Percentiles rank a stretch among this genome's conserved stretches.
Evolutionary conservation across 1,284 basidiomycete species (phyloP).

Genomic region (Rhodofomes roseus): DNA sequence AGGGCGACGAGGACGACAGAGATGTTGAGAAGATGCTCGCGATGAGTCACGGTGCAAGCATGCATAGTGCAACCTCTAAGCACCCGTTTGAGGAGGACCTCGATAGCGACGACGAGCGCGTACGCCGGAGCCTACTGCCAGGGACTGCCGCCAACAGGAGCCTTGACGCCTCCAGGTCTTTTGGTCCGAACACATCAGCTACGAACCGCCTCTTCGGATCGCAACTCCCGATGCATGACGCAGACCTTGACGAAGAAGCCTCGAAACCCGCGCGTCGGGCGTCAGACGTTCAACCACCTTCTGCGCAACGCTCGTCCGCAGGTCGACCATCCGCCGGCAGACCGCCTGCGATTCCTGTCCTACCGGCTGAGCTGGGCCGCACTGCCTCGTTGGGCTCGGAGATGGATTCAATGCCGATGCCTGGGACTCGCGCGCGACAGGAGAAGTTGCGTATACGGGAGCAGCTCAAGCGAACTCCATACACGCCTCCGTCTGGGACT

Average conservation of each 20-base stretch:
- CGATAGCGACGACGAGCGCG: slow-evolving; percentile 10
- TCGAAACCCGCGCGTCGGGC: neutral
- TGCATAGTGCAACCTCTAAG: neutral
- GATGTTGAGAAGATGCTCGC: slow-evolving; percentile 6
- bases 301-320: neutral
- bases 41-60: neutral
- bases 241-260: neutral
- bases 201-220: neutral
- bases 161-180: neutral
- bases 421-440: slow-evolving; percentile 11
- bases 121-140: neutral
- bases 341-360: neutral
- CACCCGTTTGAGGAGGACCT: slow-evolving; percentile 7
- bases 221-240: neutral
- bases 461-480: slow-evolving; percentile 2
- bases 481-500: slow-evolving; percentile 9
- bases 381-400: neutral
- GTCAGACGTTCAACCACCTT: neutral
- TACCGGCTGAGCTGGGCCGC: neutral
- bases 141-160: neutral
- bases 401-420: slow-evolving; percentile 8
- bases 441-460: slow-evolving; percentile 6
- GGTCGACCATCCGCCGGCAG: neutral
- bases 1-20: slow-evolving; percentile 4
- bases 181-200: neutral